A percentile compares a stretch with the other conserved stretches of the same genome.
These are phyloP conservation scores for Penicillium sp. DNA, from an alignment of 2,329 filamentous ascomycete genomes.

Conservation along the genomic window DNA sequence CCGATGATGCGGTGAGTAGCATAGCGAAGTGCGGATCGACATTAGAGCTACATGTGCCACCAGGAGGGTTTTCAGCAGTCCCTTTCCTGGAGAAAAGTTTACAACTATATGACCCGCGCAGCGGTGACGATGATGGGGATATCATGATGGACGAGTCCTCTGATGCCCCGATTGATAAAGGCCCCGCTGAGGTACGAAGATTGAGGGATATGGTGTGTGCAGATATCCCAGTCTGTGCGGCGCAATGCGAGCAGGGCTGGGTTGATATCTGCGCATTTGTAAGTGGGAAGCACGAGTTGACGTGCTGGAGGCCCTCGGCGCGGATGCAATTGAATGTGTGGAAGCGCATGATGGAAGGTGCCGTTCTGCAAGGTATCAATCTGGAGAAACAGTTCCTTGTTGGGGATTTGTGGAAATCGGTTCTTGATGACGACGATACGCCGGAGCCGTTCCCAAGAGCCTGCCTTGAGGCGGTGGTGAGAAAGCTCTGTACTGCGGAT, in stretches of 20 bases:
- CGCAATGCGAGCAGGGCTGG: constrained; percentile 54
- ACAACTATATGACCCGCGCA: constrained; percentile 29
- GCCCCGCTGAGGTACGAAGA: constrained; percentile 25
- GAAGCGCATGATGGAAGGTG: constrained; percentile 43
- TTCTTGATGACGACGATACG: constrained; percentile 35
- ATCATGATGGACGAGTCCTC: constrained; percentile 18
- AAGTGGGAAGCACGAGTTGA: constrained; percentile 24
- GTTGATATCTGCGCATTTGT: constrained; percentile 55
- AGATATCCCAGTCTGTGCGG: constrained; percentile 54
- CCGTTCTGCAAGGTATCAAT: constrained; percentile 42
- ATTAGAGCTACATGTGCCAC: constrained; percentile 43
- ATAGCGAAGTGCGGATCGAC: constrained; percentile 49
- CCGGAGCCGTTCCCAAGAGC: constrained; percentile 30
- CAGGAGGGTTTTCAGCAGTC: constrained; percentile 32
- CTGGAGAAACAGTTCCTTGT: constrained; percentile 44
- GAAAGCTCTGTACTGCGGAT: constrained; percentile 33
- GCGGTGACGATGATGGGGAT: constrained; percentile 20
- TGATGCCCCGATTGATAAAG: constrained; percentile 25
- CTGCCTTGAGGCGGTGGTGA: constrained; percentile 41
- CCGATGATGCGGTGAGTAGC: constrained; percentile 36
- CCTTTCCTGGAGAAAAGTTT: constrained; percentile 32
- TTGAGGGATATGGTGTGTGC: constrained; percentile 45
- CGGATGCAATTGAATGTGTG: constrained; percentile 50
- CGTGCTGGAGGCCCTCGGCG: constrained; percentile 51
- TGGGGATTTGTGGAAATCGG: constrained; percentile 41